Percentiles rank a stretch among this genome's conserved stretches.
phyloP scores from a whole-genome alignment of 1,139 yeast species.

The Tardiomyces blankii region DNA sequence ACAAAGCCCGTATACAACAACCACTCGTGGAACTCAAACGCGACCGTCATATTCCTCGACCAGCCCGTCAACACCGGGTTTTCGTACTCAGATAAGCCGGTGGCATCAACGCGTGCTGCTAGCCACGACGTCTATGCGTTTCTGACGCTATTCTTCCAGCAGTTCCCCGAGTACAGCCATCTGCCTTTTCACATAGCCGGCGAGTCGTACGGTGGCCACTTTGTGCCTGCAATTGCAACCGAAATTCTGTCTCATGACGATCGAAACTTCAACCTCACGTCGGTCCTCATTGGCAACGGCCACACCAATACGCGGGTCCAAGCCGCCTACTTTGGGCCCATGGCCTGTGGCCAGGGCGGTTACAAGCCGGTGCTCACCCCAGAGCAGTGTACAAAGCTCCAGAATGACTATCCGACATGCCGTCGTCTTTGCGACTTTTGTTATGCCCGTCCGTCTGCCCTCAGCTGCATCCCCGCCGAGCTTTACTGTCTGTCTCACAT shows the following conservation, averaged over 20 bases:
- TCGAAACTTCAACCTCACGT: constrained; percentile 53
- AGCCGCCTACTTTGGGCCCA: constrained; percentile 81
- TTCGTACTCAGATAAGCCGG: constrained; percentile 51
- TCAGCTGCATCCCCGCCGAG: constrained; percentile 48
- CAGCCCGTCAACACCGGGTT: constrained; percentile 74
- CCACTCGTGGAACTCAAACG: constrained; percentile 58
- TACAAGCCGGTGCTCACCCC: constrained; percentile 53
- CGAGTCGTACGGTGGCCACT: constrained; percentile 83
- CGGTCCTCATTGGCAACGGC: constrained; percentile 77
- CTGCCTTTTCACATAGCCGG: constrained; percentile 70
- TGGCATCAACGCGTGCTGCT: constrained; percentile 55
- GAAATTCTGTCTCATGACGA: constrained; percentile 57
- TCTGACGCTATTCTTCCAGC: constrained; percentile 63
- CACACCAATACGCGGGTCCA: constrained; percentile 83
- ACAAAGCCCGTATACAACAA: constrained; percentile 39
- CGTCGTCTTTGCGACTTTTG: constrained; percentile 41
- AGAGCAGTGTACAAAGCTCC: constrained; percentile 49
- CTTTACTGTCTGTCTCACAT: constrained; percentile 52
- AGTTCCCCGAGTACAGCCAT: constrained; percentile 52
- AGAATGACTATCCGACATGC: constrained; percentile 46
- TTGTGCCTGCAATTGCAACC: constrained; percentile 67
- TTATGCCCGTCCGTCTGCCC: constrained; percentile 41
- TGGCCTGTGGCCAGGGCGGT: constrained; percentile 90
- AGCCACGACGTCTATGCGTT: constrained; percentile 73
- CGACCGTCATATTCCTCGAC: constrained; percentile 58